Evolutionary conservation across 2,329 filamentous ascomycete species (phyloP), one percentile per base, ranked within the genome.

Genomic region (Grosmannia clavigera): DNA sequence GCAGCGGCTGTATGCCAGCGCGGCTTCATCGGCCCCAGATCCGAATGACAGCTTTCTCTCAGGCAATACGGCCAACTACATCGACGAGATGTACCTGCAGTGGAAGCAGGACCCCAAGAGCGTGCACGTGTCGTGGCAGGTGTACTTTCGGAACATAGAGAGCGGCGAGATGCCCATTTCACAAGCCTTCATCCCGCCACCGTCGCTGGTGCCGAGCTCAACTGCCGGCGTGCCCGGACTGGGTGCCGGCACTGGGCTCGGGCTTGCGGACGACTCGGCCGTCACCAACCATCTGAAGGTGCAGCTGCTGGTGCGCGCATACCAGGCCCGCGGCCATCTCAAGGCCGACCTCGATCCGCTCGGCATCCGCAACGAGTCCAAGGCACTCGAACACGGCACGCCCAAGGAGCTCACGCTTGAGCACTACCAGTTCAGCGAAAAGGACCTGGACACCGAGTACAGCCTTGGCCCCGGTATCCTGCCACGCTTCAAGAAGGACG

Each of bases 71-170:
- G 94, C 94, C 75, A 96, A 95, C 79, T 99, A 99, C 78, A 90
- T 99, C 72, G 94, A 99, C 75, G 94, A 96, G 80, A 99, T 99
- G 94, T 99, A 99, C 76, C 80, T 96, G 78, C 86, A 92, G 72
- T 99, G 94, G 94, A 96, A 92, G 77, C 81, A 88, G 65, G 91
- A 99, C 69, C 92, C 94, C 58, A 82, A 85, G 69, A 96, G 90
- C 71, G 94, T 99, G 62, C 94, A 99, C 76, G 82, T 96, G 69
- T 99, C 94, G 73, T 99, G 94, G 94, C 92, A 96, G 78, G 86
- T 95, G 72, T 99, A 99, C 82, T 99, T 99, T 83, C 90, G 86
- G 78, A 99, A 99, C 78, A 96, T 99, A 88, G 94, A 99, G 80
- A 88, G 85, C 66, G 94, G 94, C 73, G 89, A 94, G 70, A 97